Base-by-base conservation (phyloP, 1,284 basidiomycete species). In the Anthracocystis panici-leucophaei region DNA sequence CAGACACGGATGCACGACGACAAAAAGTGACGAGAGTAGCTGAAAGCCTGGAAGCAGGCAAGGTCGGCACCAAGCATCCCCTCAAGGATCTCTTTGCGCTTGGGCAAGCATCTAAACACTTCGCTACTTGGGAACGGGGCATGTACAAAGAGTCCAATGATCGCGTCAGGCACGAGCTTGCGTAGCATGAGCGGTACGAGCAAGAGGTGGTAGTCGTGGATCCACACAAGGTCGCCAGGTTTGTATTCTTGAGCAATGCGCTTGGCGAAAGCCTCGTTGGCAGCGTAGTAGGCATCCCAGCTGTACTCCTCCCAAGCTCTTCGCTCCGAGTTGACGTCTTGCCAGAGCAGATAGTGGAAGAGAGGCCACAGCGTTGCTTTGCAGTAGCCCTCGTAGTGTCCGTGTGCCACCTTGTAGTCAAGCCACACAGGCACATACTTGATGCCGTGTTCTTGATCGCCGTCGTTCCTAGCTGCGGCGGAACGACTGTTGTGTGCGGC, bases 311-410 rank as follows among this genome's bases (percentile, higher is more conserved):
- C 95, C n/a, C 88, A 87, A 49, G 86, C 84, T 42, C 86, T 85
- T 62, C 88, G 82, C 51, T 87, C 83, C 68, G 86, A 84, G 45
- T 86, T 87, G 41, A 87, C 94, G 84, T 97, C 95, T 86, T 97
- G 94, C 95, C 95, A 97, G 61, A 97, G 91, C 64, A 99, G 90
- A 85, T 99, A 99, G 87, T 99, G 97, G 89, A 99, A 97, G 29
- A 98, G 88, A 0, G 96, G 97, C 96, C 96, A 99, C 55, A 99
- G 90, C 40, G 92, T 97, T 80, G 92, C 91, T 86, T 99, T 99
- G 90, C 95, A 98, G 87, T 97, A 98, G 0, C 95, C 95, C 80
- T 87, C 86, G 77, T 97, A 97, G 86, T 97, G 94, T 0, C 92
- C 93, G 84, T 94, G 94, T 27, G 93, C 93, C 44, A 94, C 90